phyloP scores from a whole-genome alignment of 768 basidiomycete genomes.

The Lactarius hengduanensis region DNA sequence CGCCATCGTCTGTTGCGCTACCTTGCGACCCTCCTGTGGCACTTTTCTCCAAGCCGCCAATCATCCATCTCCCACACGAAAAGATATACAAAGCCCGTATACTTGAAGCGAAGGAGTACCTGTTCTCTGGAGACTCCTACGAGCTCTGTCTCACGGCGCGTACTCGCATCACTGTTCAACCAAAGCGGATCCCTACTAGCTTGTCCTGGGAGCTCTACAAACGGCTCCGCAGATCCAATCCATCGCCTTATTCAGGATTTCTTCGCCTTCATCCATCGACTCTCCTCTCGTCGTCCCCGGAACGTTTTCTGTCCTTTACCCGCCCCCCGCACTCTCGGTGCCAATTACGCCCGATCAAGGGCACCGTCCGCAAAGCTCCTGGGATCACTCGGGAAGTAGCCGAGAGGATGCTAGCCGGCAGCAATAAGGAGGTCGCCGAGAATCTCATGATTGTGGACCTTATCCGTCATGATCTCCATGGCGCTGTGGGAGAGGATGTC shows the following conservation, averaged over 20 bases:
- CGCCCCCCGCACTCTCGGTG: slow-evolving; percentile 61
- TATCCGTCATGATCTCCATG: slow-evolving; percentile 88
- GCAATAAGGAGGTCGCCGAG: slow-evolving; percentile 89
- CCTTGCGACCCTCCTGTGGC: slow-evolving; percentile 10
- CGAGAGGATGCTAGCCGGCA: slow-evolving; percentile 61
- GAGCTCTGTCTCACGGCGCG: slow-evolving; percentile 87
- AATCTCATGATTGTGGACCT: slow-evolving; percentile 99
- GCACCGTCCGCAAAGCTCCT: slow-evolving; percentile 75
- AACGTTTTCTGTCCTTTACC: slow-evolving; percentile 84
- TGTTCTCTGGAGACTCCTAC: slow-evolving; percentile 86
- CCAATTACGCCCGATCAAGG: slow-evolving; percentile 93
- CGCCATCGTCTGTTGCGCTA: slow-evolving; percentile 6
- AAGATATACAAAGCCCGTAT: slow-evolving; percentile 67
- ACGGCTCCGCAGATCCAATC: slow-evolving; percentile 68
- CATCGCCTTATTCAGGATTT: slow-evolving; percentile 86
- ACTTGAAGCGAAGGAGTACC: slow-evolving; percentile 63
- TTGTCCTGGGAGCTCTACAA: slow-evolving; percentile 78
- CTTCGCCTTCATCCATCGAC: slow-evolving; percentile 74
- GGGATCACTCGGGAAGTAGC: slow-evolving; percentile 61
- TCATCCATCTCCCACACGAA: slow-evolving; percentile 56
- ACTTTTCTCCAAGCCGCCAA: slow-evolving; percentile 27
- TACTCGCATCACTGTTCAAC: slow-evolving; percentile 51
- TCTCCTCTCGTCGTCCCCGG: slow-evolving; percentile 85
- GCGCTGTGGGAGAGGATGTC: slow-evolving; percentile 79
- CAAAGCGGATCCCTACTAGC: slow-evolving; percentile 31